Percentiles rank a stretch among this genome's conserved stretches.
Conservation (phyloP, 1,284 basidiomycete genomes). For the Inonotus obliquus region DNA sequence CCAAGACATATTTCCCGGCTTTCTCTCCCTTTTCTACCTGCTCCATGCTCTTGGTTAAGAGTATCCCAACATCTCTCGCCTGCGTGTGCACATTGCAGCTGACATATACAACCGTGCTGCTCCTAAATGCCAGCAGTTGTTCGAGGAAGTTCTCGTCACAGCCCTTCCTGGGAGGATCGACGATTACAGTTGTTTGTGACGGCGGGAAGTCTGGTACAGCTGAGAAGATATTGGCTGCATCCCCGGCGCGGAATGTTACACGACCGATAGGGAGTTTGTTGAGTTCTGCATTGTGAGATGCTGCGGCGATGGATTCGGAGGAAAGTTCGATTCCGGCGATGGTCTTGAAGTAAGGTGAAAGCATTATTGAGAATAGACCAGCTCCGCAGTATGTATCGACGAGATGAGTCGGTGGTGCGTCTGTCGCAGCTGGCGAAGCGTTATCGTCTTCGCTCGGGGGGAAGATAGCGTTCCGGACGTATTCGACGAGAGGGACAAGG, state of each 20-base stretch:
- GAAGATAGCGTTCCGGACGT: slow-evolving; percentile 77
- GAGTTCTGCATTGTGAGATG: slow-evolving; percentile 75
- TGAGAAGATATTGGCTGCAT: slow-evolving; percentile 65
- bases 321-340: slow-evolving; percentile 93
- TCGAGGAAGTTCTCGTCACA: slow-evolving; percentile 80
- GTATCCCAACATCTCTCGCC: slow-evolving; percentile 76
- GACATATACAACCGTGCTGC: slow-evolving; percentile 80
- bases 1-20: slow-evolving; percentile 58
- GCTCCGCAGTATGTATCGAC: slow-evolving; percentile 92
- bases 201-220: slow-evolving; percentile 65
- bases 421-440: neutral
- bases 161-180: slow-evolving; percentile 90
- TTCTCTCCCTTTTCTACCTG: slow-evolving; percentile 27
- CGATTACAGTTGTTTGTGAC: slow-evolving; percentile 64
- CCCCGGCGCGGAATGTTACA: slow-evolving; percentile 61
- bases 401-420: slow-evolving; percentile 62
- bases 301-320: slow-evolving; percentile 71
- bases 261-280: slow-evolving; percentile 55
- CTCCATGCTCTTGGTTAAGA: slow-evolving; percentile 46
- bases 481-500: slow-evolving; percentile 75
- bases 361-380: slow-evolving; percentile 88
- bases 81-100: slow-evolving; percentile 93
- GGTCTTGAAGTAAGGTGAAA: slow-evolving; percentile 71
- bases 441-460: slow-evolving; percentile 25
- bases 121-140: slow-evolving; percentile 72